Evolutionary conservation across 2,329 filamentous ascomycete species (phyloP).

Genomic region (Nothophaeocryptopus gaeumannii): DNA sequence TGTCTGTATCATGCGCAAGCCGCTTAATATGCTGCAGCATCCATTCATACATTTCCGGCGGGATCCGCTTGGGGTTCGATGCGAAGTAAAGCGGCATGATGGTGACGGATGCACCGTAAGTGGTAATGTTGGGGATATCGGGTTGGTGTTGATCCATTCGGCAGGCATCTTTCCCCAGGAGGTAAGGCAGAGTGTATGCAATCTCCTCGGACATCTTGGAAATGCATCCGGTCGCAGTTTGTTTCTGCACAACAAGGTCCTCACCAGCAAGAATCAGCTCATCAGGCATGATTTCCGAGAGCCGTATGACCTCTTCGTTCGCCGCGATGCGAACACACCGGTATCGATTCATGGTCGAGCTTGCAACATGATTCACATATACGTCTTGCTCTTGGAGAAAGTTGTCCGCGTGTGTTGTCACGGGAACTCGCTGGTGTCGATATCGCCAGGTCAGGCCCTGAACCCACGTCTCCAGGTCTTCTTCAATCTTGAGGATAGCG

Average conservation of each 20-base stretch:
- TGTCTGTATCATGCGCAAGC: slow-evolving; percentile 2
- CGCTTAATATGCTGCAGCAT: slow-evolving; percentile 7
- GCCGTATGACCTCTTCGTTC: slow-evolving; percentile 11
- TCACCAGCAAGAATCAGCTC: background rate
- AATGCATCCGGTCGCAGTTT: slow-evolving; percentile 1
- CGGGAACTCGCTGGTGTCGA: background rate
- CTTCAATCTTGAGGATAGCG: slow-evolving; percentile 1
- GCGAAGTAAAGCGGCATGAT: slow-evolving; percentile 15
- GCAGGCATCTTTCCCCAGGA: slow-evolving; percentile 7
- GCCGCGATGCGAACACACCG: slow-evolving; percentile 9
- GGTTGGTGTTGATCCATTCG: background rate
- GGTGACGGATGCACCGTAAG: slow-evolving; percentile 4
- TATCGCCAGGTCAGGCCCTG: slow-evolving; percentile 2
- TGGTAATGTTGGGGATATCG: slow-evolving; percentile 2
- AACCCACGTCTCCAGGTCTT: slow-evolving; percentile 7
- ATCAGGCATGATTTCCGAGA: background rate
- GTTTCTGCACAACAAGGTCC: background rate
- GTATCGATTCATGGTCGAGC: slow-evolving; percentile 8
- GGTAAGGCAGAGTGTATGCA: slow-evolving; percentile 11
- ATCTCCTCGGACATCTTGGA: slow-evolving; percentile 5
- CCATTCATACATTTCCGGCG: slow-evolving; percentile 7
- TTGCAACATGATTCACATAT: slow-evolving; percentile 13
- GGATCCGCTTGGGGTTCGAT: slow-evolving; percentile 3
- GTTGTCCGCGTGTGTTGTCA: background rate
- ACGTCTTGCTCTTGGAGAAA: slow-evolving; percentile 4